phyloP scores from a whole-genome alignment of 345 rosid genomes.

The Brassica nigra region DNA sequence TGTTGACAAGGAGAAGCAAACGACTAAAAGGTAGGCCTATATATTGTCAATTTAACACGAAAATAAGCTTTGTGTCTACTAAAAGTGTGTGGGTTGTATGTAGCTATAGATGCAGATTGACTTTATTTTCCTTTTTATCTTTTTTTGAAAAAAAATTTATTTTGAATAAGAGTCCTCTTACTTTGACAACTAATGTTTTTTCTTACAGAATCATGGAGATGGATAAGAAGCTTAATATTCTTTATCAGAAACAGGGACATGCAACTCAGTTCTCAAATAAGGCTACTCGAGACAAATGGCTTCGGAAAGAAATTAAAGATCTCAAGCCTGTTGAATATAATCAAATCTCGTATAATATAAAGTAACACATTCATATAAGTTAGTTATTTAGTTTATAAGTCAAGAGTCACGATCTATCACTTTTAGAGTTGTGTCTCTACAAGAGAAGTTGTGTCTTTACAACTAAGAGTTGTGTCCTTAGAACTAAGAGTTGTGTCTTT shows the following conservation, averaged over 20 bases:
- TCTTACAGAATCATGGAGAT: conserved; percentile 85
- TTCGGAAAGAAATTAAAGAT: conserved; percentile 88
- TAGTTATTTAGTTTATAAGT: too few relatives aligned
- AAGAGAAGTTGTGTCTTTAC: too few relatives aligned
- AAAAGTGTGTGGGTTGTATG: conserved; percentile 5
- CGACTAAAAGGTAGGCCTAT: conserved; percentile 68
- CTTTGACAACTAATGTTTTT: conserved; percentile 2
- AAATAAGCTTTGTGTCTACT: conserved; percentile 17
- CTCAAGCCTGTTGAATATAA: conserved; percentile 45
- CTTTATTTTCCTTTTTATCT: not conserved
- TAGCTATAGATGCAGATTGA: conserved; percentile 1
- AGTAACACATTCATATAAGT: too few relatives aligned
- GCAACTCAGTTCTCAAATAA: conserved; percentile 91
- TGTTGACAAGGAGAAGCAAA: conserved; percentile 63
- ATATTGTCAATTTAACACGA: not conserved
- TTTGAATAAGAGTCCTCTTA: not conserved
- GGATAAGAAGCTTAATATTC: conserved; percentile 94
- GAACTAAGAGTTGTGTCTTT: too few relatives aligned
- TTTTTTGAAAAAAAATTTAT: not conserved
- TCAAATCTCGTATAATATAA: too few relatives aligned
- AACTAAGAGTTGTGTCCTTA: too few relatives aligned
- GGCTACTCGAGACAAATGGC: conserved; percentile 96
- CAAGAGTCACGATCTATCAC: too few relatives aligned
- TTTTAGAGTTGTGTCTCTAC: too few relatives aligned
- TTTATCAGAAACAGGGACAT: conserved; percentile 98